Percentiles rank a stretch among this genome's conserved stretches.
Evolutionary conservation across 768 basidiomycete species (phyloP).

Genomic region (Aureoboletus auriporus): DNA sequence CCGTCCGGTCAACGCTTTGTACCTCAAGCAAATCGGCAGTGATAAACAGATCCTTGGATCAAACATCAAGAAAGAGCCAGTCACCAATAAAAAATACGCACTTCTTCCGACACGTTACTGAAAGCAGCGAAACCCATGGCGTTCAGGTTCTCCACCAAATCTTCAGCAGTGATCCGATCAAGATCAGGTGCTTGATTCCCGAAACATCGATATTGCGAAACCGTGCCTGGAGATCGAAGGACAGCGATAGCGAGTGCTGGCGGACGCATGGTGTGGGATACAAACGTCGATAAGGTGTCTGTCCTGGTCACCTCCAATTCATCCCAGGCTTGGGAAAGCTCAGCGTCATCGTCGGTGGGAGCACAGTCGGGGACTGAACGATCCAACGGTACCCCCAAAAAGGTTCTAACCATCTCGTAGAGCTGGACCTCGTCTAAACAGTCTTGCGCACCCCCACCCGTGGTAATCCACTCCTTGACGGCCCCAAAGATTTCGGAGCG

Average conservation of each 20-base stretch:
- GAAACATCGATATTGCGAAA: conserved; percentile 18
- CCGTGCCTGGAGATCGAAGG: conserved; percentile 15
- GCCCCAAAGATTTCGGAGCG: conserved; percentile 63
- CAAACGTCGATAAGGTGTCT: conserved; percentile 43
- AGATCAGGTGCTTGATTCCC: conserved; percentile 54
- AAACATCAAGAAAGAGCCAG: conserved; percentile 3
- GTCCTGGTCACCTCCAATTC: conserved; percentile 41
- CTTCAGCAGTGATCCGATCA: conserved; percentile 59
- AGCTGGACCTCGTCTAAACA: conserved; percentile 68
- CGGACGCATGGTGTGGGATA: conserved; percentile 60
- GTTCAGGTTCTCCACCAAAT: conserved; percentile 75
- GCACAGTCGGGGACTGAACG: conserved; percentile 42
- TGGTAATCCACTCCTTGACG: conserved; percentile 66
- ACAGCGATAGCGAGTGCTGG: conserved; percentile 28
- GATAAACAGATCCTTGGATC: conserved; percentile 64
- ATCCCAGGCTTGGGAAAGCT: conserved; percentile 46
- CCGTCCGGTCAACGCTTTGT: conserved; percentile 73
- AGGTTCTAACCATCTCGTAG: conserved; percentile 51
- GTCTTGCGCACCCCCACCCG: conserved; percentile 77
- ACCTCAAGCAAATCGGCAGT: conserved; percentile 78
- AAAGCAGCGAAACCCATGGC: conserved; percentile 73
- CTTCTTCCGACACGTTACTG: conserved; percentile 76
- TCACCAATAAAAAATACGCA: conserved; percentile 26
- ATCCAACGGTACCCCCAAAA: conserved; percentile 54
- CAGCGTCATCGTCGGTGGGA: conserved; percentile 34